These are phyloP conservation scores for Acanthamoeba castellanii DNA, from an alignment of 208 protist species.

Conservation along the genomic window DNA sequence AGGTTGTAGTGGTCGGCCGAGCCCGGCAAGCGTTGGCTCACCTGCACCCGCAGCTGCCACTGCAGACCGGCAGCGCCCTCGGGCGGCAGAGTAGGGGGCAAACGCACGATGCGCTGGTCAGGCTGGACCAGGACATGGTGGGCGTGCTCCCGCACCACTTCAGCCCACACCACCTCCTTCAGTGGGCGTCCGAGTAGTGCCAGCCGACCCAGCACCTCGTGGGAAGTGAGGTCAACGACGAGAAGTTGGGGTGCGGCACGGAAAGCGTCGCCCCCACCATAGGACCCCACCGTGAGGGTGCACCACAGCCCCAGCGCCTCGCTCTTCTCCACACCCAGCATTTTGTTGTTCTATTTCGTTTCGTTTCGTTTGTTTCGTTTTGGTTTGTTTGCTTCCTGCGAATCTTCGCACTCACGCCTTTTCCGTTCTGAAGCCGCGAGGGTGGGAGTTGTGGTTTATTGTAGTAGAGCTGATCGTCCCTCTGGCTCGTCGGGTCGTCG, in stretches of 20 bases:
- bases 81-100: neutral
- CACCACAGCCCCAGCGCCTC: neutral
- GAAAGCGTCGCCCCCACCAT: slow-evolving; percentile 7
- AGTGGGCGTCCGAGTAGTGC: neutral
- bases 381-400: too few species aligned
- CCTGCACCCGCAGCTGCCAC: slow-evolving; percentile 38
- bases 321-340: neutral
- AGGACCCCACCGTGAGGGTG: neutral
- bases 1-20: neutral
- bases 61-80: neutral
- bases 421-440: too few species aligned
- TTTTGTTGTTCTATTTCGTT: neutral
- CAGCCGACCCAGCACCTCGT: neutral
- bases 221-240: neutral
- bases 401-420: too few species aligned
- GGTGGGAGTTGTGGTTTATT: too few species aligned
- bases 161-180: neutral
- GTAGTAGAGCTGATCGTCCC: too few species aligned
- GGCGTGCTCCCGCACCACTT: neutral
- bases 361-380: neutral
- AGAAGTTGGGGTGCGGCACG: neutral
- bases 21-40: neutral
- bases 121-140: neutral
- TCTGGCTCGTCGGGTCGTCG: too few species aligned
- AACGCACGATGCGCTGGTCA: neutral